phyloP scores from a whole-genome alignment of 148 eudicot species.

The Euryodendron excelsum region DNA sequence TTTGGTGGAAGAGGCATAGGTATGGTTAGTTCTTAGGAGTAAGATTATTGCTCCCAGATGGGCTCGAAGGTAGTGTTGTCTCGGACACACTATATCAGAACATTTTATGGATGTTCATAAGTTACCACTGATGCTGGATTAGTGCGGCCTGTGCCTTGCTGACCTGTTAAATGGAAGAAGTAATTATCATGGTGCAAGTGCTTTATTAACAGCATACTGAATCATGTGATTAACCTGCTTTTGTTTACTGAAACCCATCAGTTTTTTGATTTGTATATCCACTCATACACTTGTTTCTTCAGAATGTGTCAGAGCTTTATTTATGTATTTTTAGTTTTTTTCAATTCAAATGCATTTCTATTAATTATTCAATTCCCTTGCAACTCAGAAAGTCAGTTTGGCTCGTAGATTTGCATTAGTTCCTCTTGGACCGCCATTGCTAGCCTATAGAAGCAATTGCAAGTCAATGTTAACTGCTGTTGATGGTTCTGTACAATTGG shows the following conservation, averaged over 20 bases:
- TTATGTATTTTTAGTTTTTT: background rate
- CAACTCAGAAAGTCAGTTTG: constrained; percentile 84
- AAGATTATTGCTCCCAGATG: background rate
- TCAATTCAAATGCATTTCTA: background rate
- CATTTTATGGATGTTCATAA: background rate
- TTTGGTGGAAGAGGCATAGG: background rate
- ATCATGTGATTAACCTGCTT: background rate
- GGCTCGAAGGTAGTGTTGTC: background rate
- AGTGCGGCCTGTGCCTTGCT: background rate
- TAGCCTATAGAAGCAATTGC: constrained; percentile 94
- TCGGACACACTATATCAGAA: background rate
- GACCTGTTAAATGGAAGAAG: background rate
- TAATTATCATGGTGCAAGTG: background rate
- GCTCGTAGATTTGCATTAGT: constrained; percentile 99
- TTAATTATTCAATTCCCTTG: constrained; percentile 11
- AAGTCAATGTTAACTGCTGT: constrained; percentile 90
- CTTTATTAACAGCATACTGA: background rate
- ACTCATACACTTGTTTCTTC: background rate
- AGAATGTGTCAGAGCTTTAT: background rate
- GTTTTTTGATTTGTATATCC: background rate
- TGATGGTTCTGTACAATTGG: constrained; percentile 79
- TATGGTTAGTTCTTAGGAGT: background rate
- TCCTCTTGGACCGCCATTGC: constrained; percentile 94
- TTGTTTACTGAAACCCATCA: background rate
- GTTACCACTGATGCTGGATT: background rate